Evolutionary conservation across 768 basidiomycete species (phyloP), one percentile per base, ranked within the genome.

Genomic region (Boletus patriciae): DNA sequence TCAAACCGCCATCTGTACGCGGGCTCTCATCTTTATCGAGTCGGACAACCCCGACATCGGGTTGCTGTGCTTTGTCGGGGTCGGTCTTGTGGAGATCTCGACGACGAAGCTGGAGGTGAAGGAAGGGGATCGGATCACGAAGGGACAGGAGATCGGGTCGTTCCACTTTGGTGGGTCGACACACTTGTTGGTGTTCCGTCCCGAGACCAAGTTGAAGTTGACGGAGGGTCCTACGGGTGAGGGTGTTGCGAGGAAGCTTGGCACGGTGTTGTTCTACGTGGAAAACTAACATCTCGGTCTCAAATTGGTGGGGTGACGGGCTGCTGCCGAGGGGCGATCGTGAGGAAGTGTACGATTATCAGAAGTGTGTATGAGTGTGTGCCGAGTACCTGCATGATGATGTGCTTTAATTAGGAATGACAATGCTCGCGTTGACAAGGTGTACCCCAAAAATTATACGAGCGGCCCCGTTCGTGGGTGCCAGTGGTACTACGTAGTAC

Each of bases 141-240:
- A n/a, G n/a, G 85, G 87, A 2, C 80, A 86, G 27, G 69, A 85
- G 64, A 57, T 84, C 0, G 86, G 86, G 57, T 79, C 76, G 72
- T 83, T 87, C 76, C 84, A 85, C 62, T 85, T 85, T 70, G 83
- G 83, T 1, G 84, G 84, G 3, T 86, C 81, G 19, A 77, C 80
- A 1, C 75, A 81, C 53, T 68, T 74, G 52, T 57, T 80, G 41
- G 57, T 83, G 11, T 85, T 85, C 72, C 54, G 73, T 36, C 69
- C 70, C 13, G 60, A 73, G 54, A 67, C 65, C 45, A 46, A 54
- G 52, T 15, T 66, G 48, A 63, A 36, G 21, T 29, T 66, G 42
- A 7, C 5, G 6, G 27, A 29, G 6, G 27, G 27, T 29, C 27
- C 27, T n/a, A n/a, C n/a, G n/a, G n/a, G n/a, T n/a, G n/a, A n/a